A percentile compares a stretch with the other conserved stretches of the same genome.
Conservation (phyloP, 768 basidiomycete species). For the Psilocybe subaeruginosa region DNA sequence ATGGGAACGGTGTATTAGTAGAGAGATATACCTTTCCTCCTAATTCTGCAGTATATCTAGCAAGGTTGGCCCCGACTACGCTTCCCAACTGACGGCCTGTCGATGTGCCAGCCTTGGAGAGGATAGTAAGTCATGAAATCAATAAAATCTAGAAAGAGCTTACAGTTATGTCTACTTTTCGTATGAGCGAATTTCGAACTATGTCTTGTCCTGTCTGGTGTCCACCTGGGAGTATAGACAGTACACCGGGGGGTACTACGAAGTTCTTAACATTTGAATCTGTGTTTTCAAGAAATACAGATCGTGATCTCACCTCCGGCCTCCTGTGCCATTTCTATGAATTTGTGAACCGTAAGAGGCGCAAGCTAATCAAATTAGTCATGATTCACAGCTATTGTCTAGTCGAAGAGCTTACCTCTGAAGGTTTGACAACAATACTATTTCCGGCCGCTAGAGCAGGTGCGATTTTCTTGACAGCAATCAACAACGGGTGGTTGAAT, state of each 20-base stretch:
- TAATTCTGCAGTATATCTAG: slow-evolving; percentile 79
- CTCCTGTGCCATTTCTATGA: slow-evolving; percentile 62
- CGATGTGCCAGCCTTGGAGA: slow-evolving; percentile 68
- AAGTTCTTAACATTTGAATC: background rate
- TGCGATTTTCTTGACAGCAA: slow-evolving; percentile 87
- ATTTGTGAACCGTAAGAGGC: slow-evolving; percentile 79
- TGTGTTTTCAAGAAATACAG: background rate
- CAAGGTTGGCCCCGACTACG: slow-evolving; percentile 74
- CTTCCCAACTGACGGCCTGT: slow-evolving; percentile 78
- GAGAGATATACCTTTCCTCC: slow-evolving; percentile 71
- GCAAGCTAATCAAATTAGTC: slow-evolving; percentile 47
- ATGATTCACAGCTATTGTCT: background rate
- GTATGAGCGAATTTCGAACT: slow-evolving; percentile 64
- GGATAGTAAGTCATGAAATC: background rate
- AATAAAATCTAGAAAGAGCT: slow-evolving; percentile 19
- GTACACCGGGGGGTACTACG: slow-evolving; percentile 77
- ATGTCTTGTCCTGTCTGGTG: slow-evolving; percentile 64
- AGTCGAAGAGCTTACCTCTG: slow-evolving; percentile 50
- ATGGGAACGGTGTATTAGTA: background rate
- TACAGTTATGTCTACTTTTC: slow-evolving; percentile 87
- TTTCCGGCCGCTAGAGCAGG: slow-evolving; percentile 87
- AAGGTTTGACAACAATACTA: slow-evolving; percentile 81
- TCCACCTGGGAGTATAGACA: slow-evolving; percentile 77
- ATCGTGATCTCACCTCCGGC: slow-evolving; percentile 57
- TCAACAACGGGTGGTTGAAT: slow-evolving; percentile 89